Conservation (phyloP, 306 rosid species). For the Glycyrrhiza uralensis region DNA sequence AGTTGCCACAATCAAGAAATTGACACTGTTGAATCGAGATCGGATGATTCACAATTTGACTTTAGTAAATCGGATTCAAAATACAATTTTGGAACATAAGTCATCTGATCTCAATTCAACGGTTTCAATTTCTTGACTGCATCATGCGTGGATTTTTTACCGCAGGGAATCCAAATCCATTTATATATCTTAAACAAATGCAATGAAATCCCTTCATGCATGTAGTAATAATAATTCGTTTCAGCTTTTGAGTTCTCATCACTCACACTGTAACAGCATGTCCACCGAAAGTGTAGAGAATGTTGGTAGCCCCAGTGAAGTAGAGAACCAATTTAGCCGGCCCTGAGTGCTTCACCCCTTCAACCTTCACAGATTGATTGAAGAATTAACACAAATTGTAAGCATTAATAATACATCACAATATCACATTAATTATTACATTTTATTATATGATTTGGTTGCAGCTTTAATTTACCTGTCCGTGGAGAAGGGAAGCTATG, state of each 20-base stretch:
- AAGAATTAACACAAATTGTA: background rate
- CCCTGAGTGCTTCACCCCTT: conserved; percentile 95
- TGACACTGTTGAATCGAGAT: no score
- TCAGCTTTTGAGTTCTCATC: conserved; percentile 34
- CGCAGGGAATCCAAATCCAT: no score
- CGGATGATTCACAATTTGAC: no score
- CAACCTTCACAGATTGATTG: conserved; percentile 53
- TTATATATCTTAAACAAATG: background rate
- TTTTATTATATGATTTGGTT: background rate
- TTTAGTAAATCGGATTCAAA: no score
- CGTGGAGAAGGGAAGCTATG: conserved; percentile 85
- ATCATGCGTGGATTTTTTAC: no score
- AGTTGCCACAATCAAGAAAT: no score
- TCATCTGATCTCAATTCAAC: no score
- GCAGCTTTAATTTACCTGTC: conserved; percentile 56
- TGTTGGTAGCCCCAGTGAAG: conserved; percentile 97
- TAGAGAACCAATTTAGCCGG: conserved; percentile 86
- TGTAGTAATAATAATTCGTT: background rate
- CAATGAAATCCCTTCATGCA: background rate
- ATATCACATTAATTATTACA: no score
- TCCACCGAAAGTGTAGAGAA: conserved; percentile 97
- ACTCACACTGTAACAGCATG: conserved; percentile 99
- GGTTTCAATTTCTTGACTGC: no score
- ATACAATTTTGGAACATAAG: no score
- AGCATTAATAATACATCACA: no score